Evolutionary conservation across 2,329 filamentous ascomycete genomes (phyloP).

Genomic region (Pseudofabraea citricarpa): DNA sequence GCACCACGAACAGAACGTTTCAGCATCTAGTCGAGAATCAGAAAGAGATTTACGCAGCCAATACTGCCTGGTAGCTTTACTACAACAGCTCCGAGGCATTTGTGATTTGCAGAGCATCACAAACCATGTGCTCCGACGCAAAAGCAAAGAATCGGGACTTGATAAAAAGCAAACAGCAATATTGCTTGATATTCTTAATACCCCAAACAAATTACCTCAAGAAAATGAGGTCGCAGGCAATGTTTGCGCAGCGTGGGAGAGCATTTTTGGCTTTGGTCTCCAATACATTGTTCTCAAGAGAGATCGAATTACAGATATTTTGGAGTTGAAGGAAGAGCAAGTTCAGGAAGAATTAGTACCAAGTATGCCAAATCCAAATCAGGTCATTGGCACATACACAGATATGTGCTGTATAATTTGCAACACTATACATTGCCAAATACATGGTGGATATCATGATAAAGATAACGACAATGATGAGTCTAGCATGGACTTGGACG

Average conservation of each 20-base stretch:
- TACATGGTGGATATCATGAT: constrained; percentile 20
- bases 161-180: constrained; percentile 3
- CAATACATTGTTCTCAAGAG: background rate
- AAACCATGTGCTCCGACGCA: constrained; percentile 12
- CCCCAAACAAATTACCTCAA: too few relatives aligned
- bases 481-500: constrained; percentile 1
- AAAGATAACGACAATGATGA: constrained; percentile 9
- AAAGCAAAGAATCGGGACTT: constrained; percentile 4
- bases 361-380: too few relatives aligned
- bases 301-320: constrained; percentile 1
- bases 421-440: constrained; percentile 20
- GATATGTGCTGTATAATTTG: constrained; percentile 23
- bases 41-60: constrained; percentile 13
- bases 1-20: constrained; percentile 8
- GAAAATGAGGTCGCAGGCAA: background rate
- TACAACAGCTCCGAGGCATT: constrained; percentile 12
- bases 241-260: background rate
- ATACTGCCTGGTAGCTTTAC: constrained; percentile 12
- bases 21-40: constrained; percentile 10
- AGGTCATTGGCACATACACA: constrained; percentile 16
- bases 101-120: constrained; percentile 11
- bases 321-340: background rate
- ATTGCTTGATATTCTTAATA: too few relatives aligned
- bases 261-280: background rate
- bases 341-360: too few relatives aligned